These are phyloP conservation scores for Cryoendolithus antarcticus DNA, from an alignment of 2,329 filamentous ascomycete species.

Conservation along the genomic window DNA sequence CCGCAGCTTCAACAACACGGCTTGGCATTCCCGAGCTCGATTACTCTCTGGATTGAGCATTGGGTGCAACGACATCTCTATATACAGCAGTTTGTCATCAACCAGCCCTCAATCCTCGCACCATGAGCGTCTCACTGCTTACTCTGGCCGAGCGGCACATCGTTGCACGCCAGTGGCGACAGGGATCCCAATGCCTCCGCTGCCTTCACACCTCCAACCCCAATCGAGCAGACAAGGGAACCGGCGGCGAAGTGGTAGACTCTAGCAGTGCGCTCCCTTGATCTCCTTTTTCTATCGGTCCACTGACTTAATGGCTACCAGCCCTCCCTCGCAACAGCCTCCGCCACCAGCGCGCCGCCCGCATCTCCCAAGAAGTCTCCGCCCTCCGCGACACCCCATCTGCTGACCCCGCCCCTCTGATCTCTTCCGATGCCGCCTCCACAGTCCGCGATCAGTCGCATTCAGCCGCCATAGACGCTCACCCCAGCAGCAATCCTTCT, in stretches of 20 bases:
- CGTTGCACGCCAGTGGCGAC: conserved; percentile 10
- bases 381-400: conserved; percentile 9
- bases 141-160: conserved; percentile 10
- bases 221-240: conserved; percentile 4
- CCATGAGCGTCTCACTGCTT: conserved; percentile 2
- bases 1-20: no score
- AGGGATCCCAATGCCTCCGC: conserved; percentile 11
- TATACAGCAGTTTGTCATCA: no score
- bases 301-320: background rate
- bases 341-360: conserved; percentile 16
- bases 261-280: conserved; percentile 4
- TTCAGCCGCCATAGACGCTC: conserved; percentile 3
- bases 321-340: background rate
- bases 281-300: conserved; percentile 5
- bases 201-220: conserved; percentile 13
- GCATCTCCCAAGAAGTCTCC: conserved; percentile 15
- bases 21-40: no score
- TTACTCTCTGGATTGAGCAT: no score
- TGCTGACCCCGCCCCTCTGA: background rate
- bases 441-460: background rate
- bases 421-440: conserved; percentile 3
- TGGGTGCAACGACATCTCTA: no score
- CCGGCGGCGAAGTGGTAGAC: background rate
- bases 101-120: no score
- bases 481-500: conserved; percentile 2